phyloP scores from a whole-genome alignment of 164 flowering plant genomes.

The Houttuynia cordata region DNA sequence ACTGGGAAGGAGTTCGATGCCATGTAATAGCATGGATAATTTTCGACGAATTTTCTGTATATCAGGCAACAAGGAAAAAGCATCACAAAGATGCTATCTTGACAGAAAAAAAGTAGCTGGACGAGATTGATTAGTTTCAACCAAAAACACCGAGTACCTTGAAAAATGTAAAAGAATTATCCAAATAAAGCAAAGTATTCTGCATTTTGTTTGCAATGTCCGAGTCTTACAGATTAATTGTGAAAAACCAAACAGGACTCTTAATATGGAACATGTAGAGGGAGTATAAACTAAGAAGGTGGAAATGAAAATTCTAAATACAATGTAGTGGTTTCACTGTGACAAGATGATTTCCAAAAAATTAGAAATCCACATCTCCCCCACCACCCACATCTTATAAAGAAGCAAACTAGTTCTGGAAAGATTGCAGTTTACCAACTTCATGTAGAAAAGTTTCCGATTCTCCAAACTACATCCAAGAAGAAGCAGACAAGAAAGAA shows the following conservation, averaged over 20 bases:
- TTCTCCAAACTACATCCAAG: background rate
- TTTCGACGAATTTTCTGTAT: constrained; percentile 77
- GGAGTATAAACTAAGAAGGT: background rate
- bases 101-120: background rate
- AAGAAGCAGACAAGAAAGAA: background rate
- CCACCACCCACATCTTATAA: background rate
- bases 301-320: background rate
- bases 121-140: background rate
- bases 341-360: background rate
- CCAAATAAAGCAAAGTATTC: background rate
- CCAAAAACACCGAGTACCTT: too few species aligned
- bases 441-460: background rate
- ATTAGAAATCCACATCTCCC: background rate
- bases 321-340: background rate
- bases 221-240: too few species aligned
- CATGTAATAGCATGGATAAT: constrained; percentile 63
- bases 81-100: background rate
- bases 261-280: too few species aligned
- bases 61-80: constrained; percentile 3
- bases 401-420: too few species aligned
- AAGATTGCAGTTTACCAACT: background rate
- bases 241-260: too few species aligned
- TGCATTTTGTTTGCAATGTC: background rate
- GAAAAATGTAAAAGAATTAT: too few species aligned
- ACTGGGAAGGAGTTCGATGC: constrained; percentile 60